A percentile compares a stretch with the other conserved stretches of the same genome.
These are phyloP conservation scores for Cytospora piceae DNA, from an alignment of 2,329 filamentous ascomycete species.

Conservation along the genomic window DNA sequence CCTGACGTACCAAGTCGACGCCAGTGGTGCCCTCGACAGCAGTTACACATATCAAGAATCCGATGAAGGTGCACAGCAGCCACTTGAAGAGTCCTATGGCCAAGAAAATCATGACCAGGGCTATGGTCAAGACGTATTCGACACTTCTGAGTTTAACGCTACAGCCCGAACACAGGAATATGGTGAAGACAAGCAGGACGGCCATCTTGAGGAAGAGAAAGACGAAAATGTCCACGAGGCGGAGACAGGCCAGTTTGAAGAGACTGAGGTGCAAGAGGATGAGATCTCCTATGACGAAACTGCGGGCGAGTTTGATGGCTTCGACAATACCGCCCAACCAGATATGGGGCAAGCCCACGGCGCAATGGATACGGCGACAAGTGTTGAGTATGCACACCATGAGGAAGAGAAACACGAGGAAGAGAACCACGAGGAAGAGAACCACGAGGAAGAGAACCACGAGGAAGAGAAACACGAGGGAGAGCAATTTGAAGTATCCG, in stretches of 20 bases:
- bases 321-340: conserved; percentile 33
- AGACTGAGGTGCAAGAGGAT: conserved; percentile 35
- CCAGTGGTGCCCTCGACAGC: background rate
- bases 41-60: conserved; percentile 3
- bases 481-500: conserved; percentile 19
- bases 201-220: conserved; percentile 24
- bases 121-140: conserved; percentile 12
- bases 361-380: conserved; percentile 5
- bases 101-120: background rate
- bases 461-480: background rate
- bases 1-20: background rate
- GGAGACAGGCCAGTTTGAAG: conserved; percentile 16
- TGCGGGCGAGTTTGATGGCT: conserved; percentile 7
- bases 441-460: too few species aligned
- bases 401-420: background rate
- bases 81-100: conserved; percentile 1
- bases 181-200: conserved; percentile 23
- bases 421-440: too few species aligned
- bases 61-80: conserved; percentile 7
- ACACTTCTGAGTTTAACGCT: background rate
- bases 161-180: conserved; percentile 2
- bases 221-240: conserved; percentile 2
- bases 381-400: conserved; percentile 7
- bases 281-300: conserved; percentile 44
- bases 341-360: conserved; percentile 20